Evolutionary conservation across 2,329 filamentous ascomycete genomes (phyloP), one percentile per base, ranked within the genome.

Genomic region (Cladosporium colombiae): DNA sequence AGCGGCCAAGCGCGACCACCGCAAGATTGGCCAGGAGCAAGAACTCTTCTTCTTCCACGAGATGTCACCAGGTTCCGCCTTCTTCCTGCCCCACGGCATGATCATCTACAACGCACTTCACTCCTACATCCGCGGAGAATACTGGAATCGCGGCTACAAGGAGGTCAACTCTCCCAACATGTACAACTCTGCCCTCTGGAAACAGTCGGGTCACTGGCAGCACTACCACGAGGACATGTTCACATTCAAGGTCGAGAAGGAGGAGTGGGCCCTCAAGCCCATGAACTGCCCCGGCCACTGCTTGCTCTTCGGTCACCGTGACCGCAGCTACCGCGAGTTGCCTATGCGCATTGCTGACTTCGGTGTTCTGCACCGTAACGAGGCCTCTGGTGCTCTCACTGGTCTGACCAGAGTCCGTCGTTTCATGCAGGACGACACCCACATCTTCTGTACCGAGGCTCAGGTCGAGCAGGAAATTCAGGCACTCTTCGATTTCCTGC

Each of bases 221-320:
- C 89, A 93, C 76, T 95, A 97, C 83, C 88, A 93, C 75, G 94
- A 98, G 69, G 93, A 97, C 81, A 98, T 98, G 94, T 93, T 93
- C 79, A 89, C 88, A n/a, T 88, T 97, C 72, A 82, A 88, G 55
- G 83, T 90, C 35, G 93, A 97, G 78, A 96, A 97, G 83, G 90
- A 91, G 69, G 84, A 88, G 70, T 93, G 89, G 83, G 93, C 89
- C 18, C 82, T 98, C 61, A 98, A 98, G 82, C 94, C 94, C 31
- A 98, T 98, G 95, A 98, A 98, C 82, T 99, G 95, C 81, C 95
- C 95, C 4, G 93, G 93, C 31, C 94, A 98, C 80, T 96, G 91
- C 79, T 82, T 95, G 70, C 90, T 97, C 74, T 97, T 97, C 78
- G 87, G 86, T 59, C 90, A 94, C 78, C 87, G 91, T 63, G 91